A percentile compares a stretch with the other conserved stretches of the same genome.
These are phyloP conservation scores for Trichoderma harzianum DNA, from an alignment of 2,329 filamentous ascomycete species.

Conservation along the genomic window DNA sequence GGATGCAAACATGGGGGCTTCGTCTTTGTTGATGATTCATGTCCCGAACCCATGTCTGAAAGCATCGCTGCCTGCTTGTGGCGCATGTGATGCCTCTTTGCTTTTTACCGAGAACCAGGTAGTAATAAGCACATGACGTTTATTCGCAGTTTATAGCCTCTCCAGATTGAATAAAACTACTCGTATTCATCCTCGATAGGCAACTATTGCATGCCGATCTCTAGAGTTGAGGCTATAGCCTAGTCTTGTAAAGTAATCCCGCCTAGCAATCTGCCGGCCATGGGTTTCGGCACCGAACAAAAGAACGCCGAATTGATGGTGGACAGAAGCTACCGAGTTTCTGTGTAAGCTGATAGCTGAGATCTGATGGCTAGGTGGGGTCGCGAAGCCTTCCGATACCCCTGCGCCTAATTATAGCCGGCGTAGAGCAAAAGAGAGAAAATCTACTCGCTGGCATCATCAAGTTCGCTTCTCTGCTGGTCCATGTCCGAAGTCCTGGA, in stretches of 20 bases:
- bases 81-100: not conserved
- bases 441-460: conserved; percentile 10
- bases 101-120: not conserved
- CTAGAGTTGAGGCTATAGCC: not conserved
- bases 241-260: not conserved
- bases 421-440: not conserved
- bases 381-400: conserved; percentile 12
- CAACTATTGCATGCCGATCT: not conserved
- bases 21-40: not conserved
- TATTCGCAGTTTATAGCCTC: not conserved
- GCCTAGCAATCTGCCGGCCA: not conserved
- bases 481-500: not conserved
- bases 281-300: not conserved
- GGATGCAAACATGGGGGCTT: not conserved
- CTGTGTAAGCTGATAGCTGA: conserved; percentile 9
- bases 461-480: not conserved
- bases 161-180: not conserved
- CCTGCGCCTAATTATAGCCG: not conserved
- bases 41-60: not conserved
- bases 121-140: not conserved
- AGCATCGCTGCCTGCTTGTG: not conserved
- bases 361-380: not conserved
- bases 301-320: conserved; percentile 2
- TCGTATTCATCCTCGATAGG: not conserved
- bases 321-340: not conserved